phyloP scores from a whole-genome alignment of 805 yeast species.

The Myxozyma geophila region DNA sequence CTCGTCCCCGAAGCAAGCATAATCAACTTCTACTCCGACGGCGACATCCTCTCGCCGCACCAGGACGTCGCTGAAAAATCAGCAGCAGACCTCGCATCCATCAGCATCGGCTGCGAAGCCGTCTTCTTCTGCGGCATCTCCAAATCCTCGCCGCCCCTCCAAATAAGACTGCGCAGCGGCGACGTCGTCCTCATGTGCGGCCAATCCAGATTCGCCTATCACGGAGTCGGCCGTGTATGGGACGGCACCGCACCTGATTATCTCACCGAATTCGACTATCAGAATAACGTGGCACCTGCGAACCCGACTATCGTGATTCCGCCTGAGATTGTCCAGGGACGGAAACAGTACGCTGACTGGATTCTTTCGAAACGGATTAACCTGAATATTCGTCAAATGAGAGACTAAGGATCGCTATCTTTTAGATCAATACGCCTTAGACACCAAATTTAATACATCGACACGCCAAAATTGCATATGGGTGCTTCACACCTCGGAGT shows the following conservation, averaged over 20 bases:
- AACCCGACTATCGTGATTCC: neutral
- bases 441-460: neutral
- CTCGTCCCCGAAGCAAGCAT: constrained; percentile 49
- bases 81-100: constrained; percentile 46
- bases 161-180: constrained; percentile 47
- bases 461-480: neutral
- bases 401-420: constrained; percentile 12
- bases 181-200: constrained; percentile 52
- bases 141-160: constrained; percentile 42
- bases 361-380: constrained; percentile 47
- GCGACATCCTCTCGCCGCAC: constrained; percentile 52
- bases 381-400: constrained; percentile 50
- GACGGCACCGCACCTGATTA: constrained; percentile 44
- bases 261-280: constrained; percentile 30
- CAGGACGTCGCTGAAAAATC: constrained; percentile 51
- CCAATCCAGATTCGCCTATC: constrained; percentile 48
- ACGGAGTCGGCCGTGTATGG: constrained; percentile 51
- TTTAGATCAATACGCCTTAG: no score
- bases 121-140: constrained; percentile 41
- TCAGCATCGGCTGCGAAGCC: constrained; percentile 50
- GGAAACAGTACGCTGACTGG: constrained; percentile 42
- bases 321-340: constrained; percentile 13
- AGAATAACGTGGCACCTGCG: neutral
- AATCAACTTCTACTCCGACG: constrained; percentile 51
- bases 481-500: neutral